Evolutionary conservation across 2,329 filamentous ascomycete genomes (phyloP).

Genomic region (Pseudogymnoascus sp.): DNA sequence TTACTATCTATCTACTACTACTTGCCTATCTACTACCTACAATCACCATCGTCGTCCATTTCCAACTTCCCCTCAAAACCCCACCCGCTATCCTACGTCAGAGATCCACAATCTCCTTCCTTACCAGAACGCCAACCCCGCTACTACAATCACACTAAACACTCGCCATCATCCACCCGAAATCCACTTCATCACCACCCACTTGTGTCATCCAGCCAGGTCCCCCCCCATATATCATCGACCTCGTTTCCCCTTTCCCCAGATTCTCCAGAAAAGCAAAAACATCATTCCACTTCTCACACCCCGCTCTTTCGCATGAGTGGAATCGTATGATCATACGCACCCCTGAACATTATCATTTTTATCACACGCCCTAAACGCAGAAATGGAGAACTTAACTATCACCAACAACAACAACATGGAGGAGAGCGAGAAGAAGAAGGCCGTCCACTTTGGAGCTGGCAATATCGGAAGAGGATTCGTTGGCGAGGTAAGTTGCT

Average conservation of each 20-base stretch:
- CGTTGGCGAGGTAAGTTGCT: conserved; percentile 25
- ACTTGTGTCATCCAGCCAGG: not conserved
- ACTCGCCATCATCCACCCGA: not conserved
- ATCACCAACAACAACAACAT: not conserved
- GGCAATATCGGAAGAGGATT: conserved; percentile 63
- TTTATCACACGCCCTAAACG: not conserved
- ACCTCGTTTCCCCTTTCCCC: not conserved
- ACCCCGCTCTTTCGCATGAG: not conserved
- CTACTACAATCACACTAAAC: not conserved
- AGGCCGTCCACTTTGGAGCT: conserved; percentile 76
- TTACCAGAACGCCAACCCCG: not conserved
- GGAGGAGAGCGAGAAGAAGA: conserved; percentile 35
- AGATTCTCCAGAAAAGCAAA: not conserved
- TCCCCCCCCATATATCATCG: not conserved
- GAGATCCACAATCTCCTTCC: not conserved
- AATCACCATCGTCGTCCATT: not conserved
- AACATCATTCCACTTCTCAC: not conserved
- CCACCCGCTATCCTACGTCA: not conserved
- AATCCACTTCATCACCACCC: conserved; percentile 2
- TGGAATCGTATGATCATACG: not conserved
- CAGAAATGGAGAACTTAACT: not conserved
- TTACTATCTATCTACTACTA: too few relatives aligned
- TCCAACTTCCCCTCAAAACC: not conserved
- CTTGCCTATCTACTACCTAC: not conserved
- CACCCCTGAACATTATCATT: not conserved